A percentile compares a stretch with the other conserved stretches of the same genome.
Conservation (phyloP, 345 rosid species). For the Syzygium oleosum region DNA sequence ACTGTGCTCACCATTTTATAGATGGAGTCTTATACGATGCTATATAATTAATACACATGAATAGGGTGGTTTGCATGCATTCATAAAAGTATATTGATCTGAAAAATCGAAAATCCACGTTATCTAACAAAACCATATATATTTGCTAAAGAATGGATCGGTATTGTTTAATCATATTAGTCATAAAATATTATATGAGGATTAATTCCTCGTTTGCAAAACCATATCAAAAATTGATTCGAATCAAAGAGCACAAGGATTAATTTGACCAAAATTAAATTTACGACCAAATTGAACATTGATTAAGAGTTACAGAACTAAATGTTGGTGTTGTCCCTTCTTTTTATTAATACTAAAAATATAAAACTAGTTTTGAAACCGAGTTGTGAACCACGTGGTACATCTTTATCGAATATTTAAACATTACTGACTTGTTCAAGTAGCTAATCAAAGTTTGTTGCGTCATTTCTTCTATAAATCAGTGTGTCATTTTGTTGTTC, state of each 20-base stretch:
- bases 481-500: background rate
- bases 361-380: background rate
- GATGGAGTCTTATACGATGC: background rate
- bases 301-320: background rate
- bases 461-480: background rate
- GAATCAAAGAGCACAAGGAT: background rate
- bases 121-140: background rate
- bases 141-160: background rate
- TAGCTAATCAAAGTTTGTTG: background rate
- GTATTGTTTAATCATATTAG: background rate
- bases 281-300: background rate
- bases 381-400: background rate
- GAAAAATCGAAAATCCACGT: background rate
- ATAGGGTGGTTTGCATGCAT: background rate
- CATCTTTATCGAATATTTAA: background rate
- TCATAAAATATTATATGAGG: background rate
- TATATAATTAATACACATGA: background rate
- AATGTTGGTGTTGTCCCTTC: background rate
- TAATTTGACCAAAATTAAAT: background rate
- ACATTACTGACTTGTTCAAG: background rate
- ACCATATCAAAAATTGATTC: background rate
- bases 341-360: too few species aligned
- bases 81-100: background rate
- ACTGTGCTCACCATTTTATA: background rate
- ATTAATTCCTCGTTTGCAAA: background rate